Conservation (phyloP, 1,284 basidiomycete species). For the Trametes hirsuta region DNA sequence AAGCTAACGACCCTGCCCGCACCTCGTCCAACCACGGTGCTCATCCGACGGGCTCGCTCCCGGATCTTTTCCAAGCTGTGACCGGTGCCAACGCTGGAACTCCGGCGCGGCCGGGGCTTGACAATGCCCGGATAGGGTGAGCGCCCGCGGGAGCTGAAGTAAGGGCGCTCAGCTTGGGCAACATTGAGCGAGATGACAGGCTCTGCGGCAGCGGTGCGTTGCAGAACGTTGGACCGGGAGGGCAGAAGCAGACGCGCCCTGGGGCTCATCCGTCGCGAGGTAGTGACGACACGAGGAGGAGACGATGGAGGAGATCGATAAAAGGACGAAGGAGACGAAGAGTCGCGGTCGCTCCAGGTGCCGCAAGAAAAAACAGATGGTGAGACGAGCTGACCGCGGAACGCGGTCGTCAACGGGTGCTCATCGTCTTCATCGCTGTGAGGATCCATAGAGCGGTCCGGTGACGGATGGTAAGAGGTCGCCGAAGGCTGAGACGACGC, state of each 20-base stretch:
- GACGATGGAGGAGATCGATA: conserved; percentile 6
- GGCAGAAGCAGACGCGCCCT: neutral
- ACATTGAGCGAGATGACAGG: conserved; percentile 26
- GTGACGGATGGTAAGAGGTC: neutral
- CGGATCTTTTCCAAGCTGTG: conserved; percentile 2
- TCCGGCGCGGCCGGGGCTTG: conserved; percentile 11
- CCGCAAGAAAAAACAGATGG: neutral
- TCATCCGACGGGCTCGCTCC: conserved; percentile 12
- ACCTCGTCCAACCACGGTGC: conserved; percentile 24
- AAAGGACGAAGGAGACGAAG: neutral
- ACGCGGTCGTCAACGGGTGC: conserved; percentile 3
- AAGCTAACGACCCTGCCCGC: conserved; percentile 16
- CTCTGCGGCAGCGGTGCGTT: conserved; percentile 15
- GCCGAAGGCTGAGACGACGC: conserved; percentile 1
- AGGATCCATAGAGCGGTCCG: neutral
- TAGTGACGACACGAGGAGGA: neutral
- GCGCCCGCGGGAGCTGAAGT: conserved; percentile 6
- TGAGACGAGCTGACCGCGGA: conserved; percentile 6
- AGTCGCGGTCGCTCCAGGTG: neutral
- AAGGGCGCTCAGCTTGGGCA: conserved; percentile 20
- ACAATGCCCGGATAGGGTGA: conserved; percentile 13
- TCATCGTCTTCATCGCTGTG: neutral
- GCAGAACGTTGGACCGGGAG: conserved; percentile 1
- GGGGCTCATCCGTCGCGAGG: neutral
- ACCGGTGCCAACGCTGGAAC: conserved; percentile 18